Conservation (phyloP, 2,329 filamentous ascomycete genomes). For the Aotearoamyces nothofagi region DNA sequence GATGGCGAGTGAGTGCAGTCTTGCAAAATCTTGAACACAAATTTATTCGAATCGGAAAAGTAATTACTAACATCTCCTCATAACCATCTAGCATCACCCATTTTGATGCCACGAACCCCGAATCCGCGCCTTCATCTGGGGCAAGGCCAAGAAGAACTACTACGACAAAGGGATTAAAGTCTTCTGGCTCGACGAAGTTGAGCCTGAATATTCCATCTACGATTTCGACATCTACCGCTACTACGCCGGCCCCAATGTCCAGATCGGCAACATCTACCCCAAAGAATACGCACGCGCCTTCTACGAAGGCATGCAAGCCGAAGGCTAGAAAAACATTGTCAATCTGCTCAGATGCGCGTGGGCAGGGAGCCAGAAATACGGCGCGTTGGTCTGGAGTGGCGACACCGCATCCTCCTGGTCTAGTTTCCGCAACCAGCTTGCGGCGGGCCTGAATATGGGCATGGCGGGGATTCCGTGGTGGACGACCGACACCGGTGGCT, state of each 20-base stretch:
- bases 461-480: slow-evolving; percentile 50
- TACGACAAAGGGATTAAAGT: slow-evolving; percentile 43
- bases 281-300: slow-evolving; percentile 41
- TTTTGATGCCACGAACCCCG: slow-evolving; percentile 49
- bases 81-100: too few species aligned
- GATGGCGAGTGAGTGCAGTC: too few species aligned
- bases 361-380: slow-evolving; percentile 46
- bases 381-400: slow-evolving; percentile 50
- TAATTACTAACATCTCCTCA: too few species aligned
- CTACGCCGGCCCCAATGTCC: slow-evolving; percentile 33
- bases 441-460: slow-evolving; percentile 51
- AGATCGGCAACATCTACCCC: slow-evolving; percentile 46
- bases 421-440: slow-evolving; percentile 41
- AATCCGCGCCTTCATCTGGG: slow-evolving; percentile 44
- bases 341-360: slow-evolving; percentile 42
- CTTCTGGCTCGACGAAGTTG: slow-evolving; percentile 58
- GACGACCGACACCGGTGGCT: slow-evolving; percentile 58
- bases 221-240: slow-evolving; percentile 55
- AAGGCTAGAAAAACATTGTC: slow-evolving; percentile 39
- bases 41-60: too few species aligned
- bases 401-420: slow-evolving; percentile 51
- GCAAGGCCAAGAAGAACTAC: slow-evolving; percentile 42
- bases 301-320: slow-evolving; percentile 38
- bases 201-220: slow-evolving; percentile 49
- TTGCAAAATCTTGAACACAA: too few species aligned